Evolutionary conservation across 2,329 filamentous ascomycete species (phyloP), one percentile per base, ranked within the genome.

Genomic region (Diaporthe aspalathi): DNA sequence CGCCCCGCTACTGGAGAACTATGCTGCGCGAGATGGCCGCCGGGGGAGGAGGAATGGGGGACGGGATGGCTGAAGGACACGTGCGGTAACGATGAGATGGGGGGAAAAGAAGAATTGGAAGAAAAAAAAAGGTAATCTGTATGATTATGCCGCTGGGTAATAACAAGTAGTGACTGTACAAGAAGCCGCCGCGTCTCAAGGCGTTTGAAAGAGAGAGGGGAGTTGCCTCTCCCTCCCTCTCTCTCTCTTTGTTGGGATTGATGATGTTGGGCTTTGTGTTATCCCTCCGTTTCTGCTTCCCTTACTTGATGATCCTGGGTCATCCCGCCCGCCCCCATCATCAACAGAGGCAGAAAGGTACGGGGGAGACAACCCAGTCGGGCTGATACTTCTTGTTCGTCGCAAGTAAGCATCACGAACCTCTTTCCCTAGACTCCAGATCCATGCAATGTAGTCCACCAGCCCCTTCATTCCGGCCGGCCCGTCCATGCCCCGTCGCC

Each of bases 121-220:
- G 5, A 52, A 49, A 2, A 43, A 22, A 27, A 17, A 40, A n/a
- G n/a, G n/a, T n/a, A n/a, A 17, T 60, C 20, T 63, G 60, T 63
- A 63, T 35, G 45, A 50, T 60, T 60, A 56, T 68, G 53, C 66
- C 40, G 60, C 60, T 63, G 60, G 45, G 43, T 50, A 50, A 27
- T 49, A 57, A 22, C n/a, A 40, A 68, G 45, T 67, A 70, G 49
- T 60, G 52, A 67, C 68, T 57, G 68, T 65, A 70, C 62, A 67
- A 70, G 50, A 67, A 50, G 68, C 60, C 56, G 57, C 57, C 68
- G 68, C 62, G 32, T 52, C 52, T 43, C 52, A 52, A 50, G 62
- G 43, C 52, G 27, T 49, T 29, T 16, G 35, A 43, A 22, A 45
- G 60, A 32, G 60, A 32, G 60, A 47, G 43, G 43, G 20, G 27